phyloP scores from a whole-genome alignment of 108 stramenopile genomes.

The Fragilaria radians region DNA sequence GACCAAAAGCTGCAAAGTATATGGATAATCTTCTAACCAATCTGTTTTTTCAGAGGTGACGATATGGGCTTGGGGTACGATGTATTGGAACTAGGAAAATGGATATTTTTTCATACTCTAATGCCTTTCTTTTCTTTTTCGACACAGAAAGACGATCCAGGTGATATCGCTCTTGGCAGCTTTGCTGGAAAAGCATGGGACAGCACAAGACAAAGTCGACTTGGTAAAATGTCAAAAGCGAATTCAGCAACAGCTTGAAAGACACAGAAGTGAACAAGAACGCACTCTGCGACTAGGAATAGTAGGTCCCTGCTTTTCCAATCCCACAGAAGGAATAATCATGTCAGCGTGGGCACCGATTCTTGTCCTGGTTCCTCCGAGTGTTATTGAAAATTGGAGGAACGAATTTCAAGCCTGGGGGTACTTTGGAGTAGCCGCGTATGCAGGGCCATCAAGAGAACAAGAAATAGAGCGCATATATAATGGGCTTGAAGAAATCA shows the following conservation, averaged over 20 bases:
- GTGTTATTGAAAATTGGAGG: slow-evolving; percentile 63
- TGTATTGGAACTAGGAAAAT: no score
- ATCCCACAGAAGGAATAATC: neutral
- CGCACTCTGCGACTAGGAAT: neutral
- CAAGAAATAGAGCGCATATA: slow-evolving; percentile 34
- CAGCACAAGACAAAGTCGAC: slow-evolving; percentile 19
- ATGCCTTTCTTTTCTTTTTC: neutral
- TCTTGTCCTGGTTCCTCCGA: slow-evolving; percentile 68
- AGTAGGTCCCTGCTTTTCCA: neutral
- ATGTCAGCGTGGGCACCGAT: slow-evolving; percentile 42
- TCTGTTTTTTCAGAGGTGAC: slow-evolving; percentile 5
- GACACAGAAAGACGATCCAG: slow-evolving; percentile 58
- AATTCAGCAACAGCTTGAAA: neutral
- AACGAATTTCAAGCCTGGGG: slow-evolving; percentile 72
- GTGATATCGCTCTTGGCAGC: slow-evolving; percentile 66
- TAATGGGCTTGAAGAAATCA: slow-evolving; percentile 55
- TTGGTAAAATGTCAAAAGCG: slow-evolving; percentile 22
- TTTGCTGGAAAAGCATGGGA: slow-evolving; percentile 70
- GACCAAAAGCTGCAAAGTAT: neutral
- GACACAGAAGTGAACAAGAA: slow-evolving; percentile 24
- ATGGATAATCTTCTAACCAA: neutral
- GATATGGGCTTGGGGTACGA: slow-evolving; percentile 52
- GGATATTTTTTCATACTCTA: no score
- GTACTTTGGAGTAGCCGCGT: slow-evolving; percentile 61
- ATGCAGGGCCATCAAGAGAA: slow-evolving; percentile 21